phyloP scores from a whole-genome alignment of 2,329 filamentous ascomycete genomes.

The Cordyceps farinosa region DNA sequence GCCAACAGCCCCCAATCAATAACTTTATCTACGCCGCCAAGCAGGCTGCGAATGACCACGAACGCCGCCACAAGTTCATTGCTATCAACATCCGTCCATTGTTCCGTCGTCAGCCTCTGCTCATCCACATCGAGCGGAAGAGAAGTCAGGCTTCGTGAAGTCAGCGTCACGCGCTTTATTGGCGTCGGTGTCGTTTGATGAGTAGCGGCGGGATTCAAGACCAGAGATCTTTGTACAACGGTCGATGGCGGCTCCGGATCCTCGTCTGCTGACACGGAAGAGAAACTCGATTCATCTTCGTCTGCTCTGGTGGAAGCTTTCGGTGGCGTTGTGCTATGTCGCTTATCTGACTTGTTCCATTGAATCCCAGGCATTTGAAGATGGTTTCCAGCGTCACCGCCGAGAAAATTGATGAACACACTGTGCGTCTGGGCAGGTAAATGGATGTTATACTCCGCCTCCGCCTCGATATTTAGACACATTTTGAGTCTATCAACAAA shows the following conservation, averaged over 20 bases:
- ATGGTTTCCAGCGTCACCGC: slow-evolving; percentile 1
- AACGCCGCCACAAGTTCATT: slow-evolving; percentile 52
- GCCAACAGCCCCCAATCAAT: slow-evolving; percentile 60
- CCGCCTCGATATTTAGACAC: slow-evolving; percentile 1
- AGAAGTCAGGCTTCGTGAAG: neutral
- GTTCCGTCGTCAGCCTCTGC: slow-evolving; percentile 20
- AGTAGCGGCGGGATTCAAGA: neutral
- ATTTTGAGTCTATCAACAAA: slow-evolving; percentile 6
- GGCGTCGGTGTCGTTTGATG: neutral
- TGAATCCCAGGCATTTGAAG: neutral
- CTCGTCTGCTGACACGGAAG: neutral
- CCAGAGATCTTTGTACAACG: neutral
- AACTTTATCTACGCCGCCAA: slow-evolving; percentile 57
- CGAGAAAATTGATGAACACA: slow-evolving; percentile 4
- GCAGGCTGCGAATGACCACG: slow-evolving; percentile 53
- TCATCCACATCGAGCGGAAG: neutral
- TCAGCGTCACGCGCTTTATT: slow-evolving; percentile 1
- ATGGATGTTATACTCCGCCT: neutral
- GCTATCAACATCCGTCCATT: slow-evolving; percentile 19
- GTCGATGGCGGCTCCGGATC: neutral
- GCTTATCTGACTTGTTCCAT: neutral
- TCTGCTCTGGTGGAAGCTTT: neutral
- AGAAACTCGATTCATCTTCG: neutral
- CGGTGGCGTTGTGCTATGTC: neutral
- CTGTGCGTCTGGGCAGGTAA: neutral